Base-by-base conservation (phyloP, 2,329 filamentous ascomycete species). In the Coniella lustricola region DNA sequence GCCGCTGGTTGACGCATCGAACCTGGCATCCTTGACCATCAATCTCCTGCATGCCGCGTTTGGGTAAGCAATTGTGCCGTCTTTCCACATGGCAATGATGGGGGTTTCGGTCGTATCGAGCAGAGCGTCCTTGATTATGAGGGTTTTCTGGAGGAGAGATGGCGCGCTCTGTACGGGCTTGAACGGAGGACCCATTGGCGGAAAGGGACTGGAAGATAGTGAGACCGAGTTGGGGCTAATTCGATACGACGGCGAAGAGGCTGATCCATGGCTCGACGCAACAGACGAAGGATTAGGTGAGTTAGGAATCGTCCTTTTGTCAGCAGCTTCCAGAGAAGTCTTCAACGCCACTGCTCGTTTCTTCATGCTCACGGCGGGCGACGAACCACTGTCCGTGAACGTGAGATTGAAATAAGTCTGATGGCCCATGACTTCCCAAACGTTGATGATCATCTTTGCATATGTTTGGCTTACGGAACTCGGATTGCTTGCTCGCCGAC, bases 1-100 rank as follows among this genome's bases (percentile, higher is more conserved):
- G 0, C 74, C 75, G 33, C 78, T 71, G 3, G 63, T 60, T 2
- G 64, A 63, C 1, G 63, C 61, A 7, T 69, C 66, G 2, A 70
- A 57, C 32, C 71, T 68, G 3, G 66, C 63, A 13, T 69, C 62
- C 9, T 66, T 62, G 20, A 67, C 60, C 51, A 81, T 72, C n/a
- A 84, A 63, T 3, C 67, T 63, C 12, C 75, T 68, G 12, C 77
- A 77, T 3, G 84, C 84, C 56, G 76, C 78, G 59, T 91, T 91
- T 3, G 85, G 82, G 37, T 89, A 81, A 0, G 79, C 82, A 40
- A 89, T 81, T 41, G 79, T 84, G 46, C 84, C 80, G 55, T 91
- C 87, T 59, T 83, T 85, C 87, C 87, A 90, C 81, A 90, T 86
- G 20, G 84, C 83, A 38, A 90, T 70, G 18, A 88, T 83, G 0